Evolutionary conservation across 768 basidiomycete genomes (phyloP).

Genomic region (Chlorophyllum brunneum): DNA sequence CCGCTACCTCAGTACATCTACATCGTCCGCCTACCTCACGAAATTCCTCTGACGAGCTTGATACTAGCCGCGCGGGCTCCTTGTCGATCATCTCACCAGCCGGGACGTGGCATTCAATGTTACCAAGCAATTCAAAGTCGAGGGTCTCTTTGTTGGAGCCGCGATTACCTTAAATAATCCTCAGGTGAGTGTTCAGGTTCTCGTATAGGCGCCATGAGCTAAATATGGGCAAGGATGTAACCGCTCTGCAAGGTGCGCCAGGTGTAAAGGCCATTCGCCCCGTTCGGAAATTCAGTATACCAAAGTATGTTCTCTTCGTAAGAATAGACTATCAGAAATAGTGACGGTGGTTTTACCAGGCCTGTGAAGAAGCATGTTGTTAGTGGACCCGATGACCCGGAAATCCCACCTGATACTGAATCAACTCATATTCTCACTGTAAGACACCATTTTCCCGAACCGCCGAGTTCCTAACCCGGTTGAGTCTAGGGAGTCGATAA

Average conservation of each 20-base stretch:
- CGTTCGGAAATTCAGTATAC: slow-evolving; percentile 37
- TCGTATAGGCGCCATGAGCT: not conserved
- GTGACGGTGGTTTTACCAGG: slow-evolving; percentile 21
- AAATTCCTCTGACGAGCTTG: not conserved
- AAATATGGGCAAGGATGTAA: slow-evolving; percentile 36
- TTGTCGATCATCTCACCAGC: slow-evolving; percentile 46
- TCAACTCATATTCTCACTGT: slow-evolving; percentile 55
- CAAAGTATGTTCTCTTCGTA: slow-evolving; percentile 29
- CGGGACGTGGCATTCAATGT: slow-evolving; percentile 43
- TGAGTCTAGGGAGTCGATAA: slow-evolving; percentile 52
- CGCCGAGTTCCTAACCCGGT: not conserved
- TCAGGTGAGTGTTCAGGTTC: slow-evolving; percentile 17
- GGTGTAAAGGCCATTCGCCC: slow-evolving; percentile 62
- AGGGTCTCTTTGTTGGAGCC: slow-evolving; percentile 57
- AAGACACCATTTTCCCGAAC: slow-evolving; percentile 11
- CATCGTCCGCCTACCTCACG: slow-evolving; percentile 9
- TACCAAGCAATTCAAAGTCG: slow-evolving; percentile 47
- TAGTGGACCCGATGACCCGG: slow-evolving; percentile 35
- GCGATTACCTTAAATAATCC: slow-evolving; percentile 41
- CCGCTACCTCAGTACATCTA: slow-evolving; percentile 26
- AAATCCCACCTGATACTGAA: slow-evolving; percentile 40
- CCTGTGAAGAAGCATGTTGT: slow-evolving; percentile 41
- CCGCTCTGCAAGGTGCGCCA: slow-evolving; percentile 36
- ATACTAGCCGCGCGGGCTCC: slow-evolving; percentile 37
- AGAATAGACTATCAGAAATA: not conserved